phyloP scores from a whole-genome alignment of 2,329 filamentous ascomycete genomes.

The Pochonia chlamydosporia region DNA sequence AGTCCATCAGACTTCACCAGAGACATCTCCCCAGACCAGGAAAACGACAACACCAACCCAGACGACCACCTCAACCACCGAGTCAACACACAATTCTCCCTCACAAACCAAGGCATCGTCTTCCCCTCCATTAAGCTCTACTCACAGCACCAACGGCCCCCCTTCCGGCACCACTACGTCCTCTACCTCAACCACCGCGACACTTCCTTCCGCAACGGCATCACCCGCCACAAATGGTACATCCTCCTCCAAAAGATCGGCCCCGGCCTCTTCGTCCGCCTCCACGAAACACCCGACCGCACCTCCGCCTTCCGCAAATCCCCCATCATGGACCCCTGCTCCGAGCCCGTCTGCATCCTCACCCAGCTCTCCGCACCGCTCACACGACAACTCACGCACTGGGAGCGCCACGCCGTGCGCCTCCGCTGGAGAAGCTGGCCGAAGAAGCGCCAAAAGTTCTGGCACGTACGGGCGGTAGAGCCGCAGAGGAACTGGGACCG shows the following conservation, averaged over 20 bases:
- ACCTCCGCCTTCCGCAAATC: background rate
- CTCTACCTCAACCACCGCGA: background rate
- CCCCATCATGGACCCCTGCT: background rate
- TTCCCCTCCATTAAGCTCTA: background rate
- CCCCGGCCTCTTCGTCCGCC: constrained; percentile 1
- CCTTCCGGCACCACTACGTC: background rate
- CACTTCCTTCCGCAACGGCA: background rate
- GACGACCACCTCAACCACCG: background rate
- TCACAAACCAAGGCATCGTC: constrained; percentile 4
- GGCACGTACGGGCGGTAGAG: too few species aligned
- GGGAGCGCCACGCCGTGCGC: constrained; percentile 2
- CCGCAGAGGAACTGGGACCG: too few species aligned
- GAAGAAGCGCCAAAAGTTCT: too few species aligned
- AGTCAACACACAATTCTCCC: background rate
- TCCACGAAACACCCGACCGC: background rate
- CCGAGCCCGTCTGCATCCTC: background rate
- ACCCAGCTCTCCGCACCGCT: background rate
- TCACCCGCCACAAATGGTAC: constrained; percentile 1
- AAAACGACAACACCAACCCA: background rate
- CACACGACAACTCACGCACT: background rate
- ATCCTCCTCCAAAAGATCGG: constrained; percentile 1
- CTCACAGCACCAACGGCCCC: background rate
- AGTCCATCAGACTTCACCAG: background rate
- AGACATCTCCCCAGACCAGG: background rate
- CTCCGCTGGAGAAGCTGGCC: background rate